A percentile compares a stretch with the other conserved stretches of the same genome.
These are phyloP conservation scores for Fusarium ramigenum DNA, from an alignment of 2,329 filamentous ascomycete species.

Conservation along the genomic window DNA sequence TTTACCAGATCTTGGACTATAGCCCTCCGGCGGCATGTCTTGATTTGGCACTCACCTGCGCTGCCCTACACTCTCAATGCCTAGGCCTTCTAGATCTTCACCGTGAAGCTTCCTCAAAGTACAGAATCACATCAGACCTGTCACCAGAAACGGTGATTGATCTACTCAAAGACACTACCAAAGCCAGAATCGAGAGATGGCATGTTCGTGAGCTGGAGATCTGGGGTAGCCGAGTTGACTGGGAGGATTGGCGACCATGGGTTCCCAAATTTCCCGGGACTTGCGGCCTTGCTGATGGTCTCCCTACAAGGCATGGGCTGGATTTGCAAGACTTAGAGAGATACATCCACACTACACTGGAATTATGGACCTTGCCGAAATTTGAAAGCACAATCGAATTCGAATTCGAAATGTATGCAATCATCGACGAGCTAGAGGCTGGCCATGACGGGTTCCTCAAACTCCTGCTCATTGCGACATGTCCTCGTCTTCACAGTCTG, in stretches of 20 bases:
- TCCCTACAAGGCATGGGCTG: not conserved
- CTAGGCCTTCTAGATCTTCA: not conserved
- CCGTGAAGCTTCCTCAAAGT: not conserved
- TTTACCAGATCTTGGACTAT: constrained; percentile 1
- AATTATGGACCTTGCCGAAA: not conserved
- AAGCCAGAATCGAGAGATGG: not conserved
- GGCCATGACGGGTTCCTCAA: constrained; percentile 29
- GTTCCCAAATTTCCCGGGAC: not conserved
- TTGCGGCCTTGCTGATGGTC: not conserved
- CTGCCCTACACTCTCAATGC: not conserved
- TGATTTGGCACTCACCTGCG: constrained; percentile 15
- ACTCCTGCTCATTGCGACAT: constrained; percentile 21
- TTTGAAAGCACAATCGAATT: too few species aligned
- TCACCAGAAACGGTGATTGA: not conserved
- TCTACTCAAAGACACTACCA: not conserved
- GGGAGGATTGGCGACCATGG: constrained; percentile 24
- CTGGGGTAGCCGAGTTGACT: constrained; percentile 22
- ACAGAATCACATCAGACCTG: constrained; percentile 13
- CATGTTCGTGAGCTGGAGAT: constrained; percentile 31
- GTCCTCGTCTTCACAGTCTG: constrained; percentile 19
- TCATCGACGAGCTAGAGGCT: too few species aligned
- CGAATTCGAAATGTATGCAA: too few species aligned
- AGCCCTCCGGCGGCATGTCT: not conserved
- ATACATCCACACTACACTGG: not conserved
- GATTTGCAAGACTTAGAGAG: not conserved